A percentile compares a stretch with the other conserved stretches of the same genome.
These are phyloP conservation scores for Metschnikowia lochheadii DNA, from an alignment of 805 yeast genomes.

Conservation along the genomic window DNA sequence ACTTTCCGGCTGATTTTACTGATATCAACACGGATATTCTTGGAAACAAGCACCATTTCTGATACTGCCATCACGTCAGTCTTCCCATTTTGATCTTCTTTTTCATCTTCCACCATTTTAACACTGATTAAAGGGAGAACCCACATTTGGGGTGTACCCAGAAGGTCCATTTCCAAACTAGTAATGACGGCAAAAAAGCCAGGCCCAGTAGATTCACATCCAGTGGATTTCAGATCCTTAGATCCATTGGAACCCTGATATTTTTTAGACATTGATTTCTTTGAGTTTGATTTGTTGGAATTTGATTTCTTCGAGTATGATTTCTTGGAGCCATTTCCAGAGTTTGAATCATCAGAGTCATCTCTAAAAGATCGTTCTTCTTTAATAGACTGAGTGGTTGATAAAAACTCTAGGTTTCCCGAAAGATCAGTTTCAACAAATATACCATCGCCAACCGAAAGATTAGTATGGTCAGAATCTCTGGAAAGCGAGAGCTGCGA, in stretches of 20 bases:
- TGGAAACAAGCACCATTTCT: constrained; percentile 56
- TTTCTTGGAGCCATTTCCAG: not conserved
- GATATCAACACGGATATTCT: constrained; percentile 41
- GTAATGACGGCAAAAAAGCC: not conserved
- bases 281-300: no score
- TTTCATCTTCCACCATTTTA: not conserved
- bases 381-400: no score
- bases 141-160: constrained; percentile 1
- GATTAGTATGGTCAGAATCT: constrained; percentile 41
- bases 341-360: not conserved
- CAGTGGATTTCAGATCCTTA: no score
- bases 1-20: constrained; percentile 43
- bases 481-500: constrained; percentile 11
- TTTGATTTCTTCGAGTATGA: no score
- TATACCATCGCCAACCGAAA: constrained; percentile 53
- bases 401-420: not conserved
- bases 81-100: not conserved
- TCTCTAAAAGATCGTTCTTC: no score
- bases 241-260: no score
- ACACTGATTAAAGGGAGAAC: not conserved
- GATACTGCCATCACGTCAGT: not conserved
- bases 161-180: not conserved
- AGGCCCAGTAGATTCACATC: no score
- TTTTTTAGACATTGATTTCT: no score
- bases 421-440: constrained; percentile 23